Evolutionary conservation across 2,329 filamentous ascomycete genomes (phyloP).

Genomic region (Lachnellula arida): DNA sequence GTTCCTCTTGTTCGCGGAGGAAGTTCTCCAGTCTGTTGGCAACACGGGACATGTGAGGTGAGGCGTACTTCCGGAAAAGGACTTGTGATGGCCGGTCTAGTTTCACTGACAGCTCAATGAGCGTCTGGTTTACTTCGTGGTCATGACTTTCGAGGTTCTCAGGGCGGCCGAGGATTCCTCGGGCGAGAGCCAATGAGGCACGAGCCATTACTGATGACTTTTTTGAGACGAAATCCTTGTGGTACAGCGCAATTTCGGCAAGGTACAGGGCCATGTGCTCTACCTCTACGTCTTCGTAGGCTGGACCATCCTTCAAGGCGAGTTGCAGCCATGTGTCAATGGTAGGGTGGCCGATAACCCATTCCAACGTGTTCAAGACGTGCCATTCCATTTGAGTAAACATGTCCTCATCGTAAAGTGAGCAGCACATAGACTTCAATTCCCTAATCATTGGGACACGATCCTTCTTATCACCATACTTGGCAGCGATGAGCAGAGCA

Average conservation of each 20-base stretch:
- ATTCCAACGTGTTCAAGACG: conserved; percentile 93
- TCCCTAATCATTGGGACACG: conserved; percentile 96
- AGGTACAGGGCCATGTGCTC: conserved; percentile 95
- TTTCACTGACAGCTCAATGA: conserved; percentile 49
- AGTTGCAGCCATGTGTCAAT: conserved; percentile 91
- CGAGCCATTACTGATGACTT: conserved; percentile 87
- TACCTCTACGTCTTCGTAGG: conserved; percentile 73
- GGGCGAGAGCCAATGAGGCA: conserved; percentile 77
- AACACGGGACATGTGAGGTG: conserved; percentile 59
- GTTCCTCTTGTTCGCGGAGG: conserved; percentile 57
- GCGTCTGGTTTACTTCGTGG: conserved; percentile 62
- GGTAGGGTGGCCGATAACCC: conserved; percentile 93
- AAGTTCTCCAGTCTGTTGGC: conserved; percentile 62
- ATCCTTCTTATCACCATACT: conserved; percentile 98
- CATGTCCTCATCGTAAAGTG: conserved; percentile 97
- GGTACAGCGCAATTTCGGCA: conserved; percentile 90
- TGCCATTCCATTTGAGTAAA: conserved; percentile 99
- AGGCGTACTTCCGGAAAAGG: conserved; percentile 63
- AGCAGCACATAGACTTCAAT: conserved; percentile 98
- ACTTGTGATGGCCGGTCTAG: conserved; percentile 64
- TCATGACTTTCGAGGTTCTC: conserved; percentile 69
- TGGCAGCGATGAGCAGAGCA: conserved; percentile 91
- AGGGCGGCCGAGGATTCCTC: conserved; percentile 77
- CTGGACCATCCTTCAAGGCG: conserved; percentile 68
- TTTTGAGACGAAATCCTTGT: conserved; percentile 93